Percentiles rank a stretch among this genome's conserved stretches.
These are phyloP conservation scores for Aspergillus biplanus DNA, from an alignment of 495 filamentous ascomycete genomes.

Conservation along the genomic window DNA sequence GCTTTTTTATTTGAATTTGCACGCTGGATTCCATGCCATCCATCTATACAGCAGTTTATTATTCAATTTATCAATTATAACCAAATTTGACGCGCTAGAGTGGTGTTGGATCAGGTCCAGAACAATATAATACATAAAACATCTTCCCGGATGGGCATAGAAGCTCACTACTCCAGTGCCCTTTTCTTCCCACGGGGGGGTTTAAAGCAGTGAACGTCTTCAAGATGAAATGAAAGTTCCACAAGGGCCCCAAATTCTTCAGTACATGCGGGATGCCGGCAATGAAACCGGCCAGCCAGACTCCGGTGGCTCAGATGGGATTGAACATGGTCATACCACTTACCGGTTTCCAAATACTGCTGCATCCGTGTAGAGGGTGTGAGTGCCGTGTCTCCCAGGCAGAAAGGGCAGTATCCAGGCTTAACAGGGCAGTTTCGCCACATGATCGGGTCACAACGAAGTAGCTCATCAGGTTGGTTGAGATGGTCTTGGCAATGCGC, in stretches of 20 bases:
- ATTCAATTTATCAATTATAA: too few species aligned
- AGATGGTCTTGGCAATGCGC: constrained; percentile 11
- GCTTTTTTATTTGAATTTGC: too few species aligned
- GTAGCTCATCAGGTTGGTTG: neutral
- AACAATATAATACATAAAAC: too few species aligned
- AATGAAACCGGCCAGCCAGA: constrained; percentile 2
- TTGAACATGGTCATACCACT: constrained; percentile 14
- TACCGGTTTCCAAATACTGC: constrained; percentile 7
- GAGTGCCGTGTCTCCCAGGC: constrained; percentile 3
- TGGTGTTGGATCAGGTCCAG: too few species aligned
- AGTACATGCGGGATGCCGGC: constrained; percentile 11
- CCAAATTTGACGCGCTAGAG: too few species aligned
- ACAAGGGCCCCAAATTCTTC: neutral
- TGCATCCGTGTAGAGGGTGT: neutral
- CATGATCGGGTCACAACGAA: constrained; percentile 12
- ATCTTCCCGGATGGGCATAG: too few species aligned
- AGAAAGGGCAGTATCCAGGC: constrained; percentile 10
- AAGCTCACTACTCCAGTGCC: too few species aligned
- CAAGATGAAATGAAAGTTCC: constrained; percentile 3
- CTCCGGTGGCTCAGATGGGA: neutral
- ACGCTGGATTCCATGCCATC: too few species aligned
- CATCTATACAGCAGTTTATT: too few species aligned
- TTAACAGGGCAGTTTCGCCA: constrained; percentile 13
- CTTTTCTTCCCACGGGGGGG: constrained; percentile 10
- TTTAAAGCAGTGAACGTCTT: constrained; percentile 13